Percentiles rank a stretch among this genome's conserved stretches.
phyloP scores from a whole-genome alignment of 208 protist genomes.

The Leishmania major region DNA sequence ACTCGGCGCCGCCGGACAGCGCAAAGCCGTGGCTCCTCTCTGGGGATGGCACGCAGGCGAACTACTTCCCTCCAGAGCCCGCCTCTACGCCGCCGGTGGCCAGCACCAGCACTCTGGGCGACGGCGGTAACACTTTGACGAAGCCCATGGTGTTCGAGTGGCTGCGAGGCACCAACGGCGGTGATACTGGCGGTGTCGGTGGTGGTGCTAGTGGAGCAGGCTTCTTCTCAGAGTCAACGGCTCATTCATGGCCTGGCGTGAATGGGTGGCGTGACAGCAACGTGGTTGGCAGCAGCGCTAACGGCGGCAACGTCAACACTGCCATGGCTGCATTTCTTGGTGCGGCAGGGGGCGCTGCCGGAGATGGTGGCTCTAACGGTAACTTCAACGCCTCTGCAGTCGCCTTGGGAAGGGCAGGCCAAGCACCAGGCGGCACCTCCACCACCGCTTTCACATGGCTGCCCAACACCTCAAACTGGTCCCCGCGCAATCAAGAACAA shows the following conservation, averaged over 20 bases:
- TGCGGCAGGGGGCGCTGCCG: not conserved
- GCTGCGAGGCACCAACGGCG: conserved; percentile 9
- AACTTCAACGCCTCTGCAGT: not conserved
- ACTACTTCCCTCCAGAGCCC: conserved; percentile 1
- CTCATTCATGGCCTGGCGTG: conserved; percentile 16
- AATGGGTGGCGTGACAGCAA: conserved; percentile 19
- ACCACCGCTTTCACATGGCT: conserved; percentile 16
- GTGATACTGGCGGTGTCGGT: not conserved
- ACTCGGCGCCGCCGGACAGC: conserved; percentile 4
- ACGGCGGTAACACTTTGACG: not conserved
- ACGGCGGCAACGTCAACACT: not conserved
- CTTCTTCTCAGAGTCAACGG: conserved; percentile 1
- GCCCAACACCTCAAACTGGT: conserved; percentile 24
- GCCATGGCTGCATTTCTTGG: conserved; percentile 9
- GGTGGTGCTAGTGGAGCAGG: not conserved
- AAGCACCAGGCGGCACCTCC: not conserved
- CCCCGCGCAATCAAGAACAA: conserved; percentile 14
- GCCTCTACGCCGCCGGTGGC: not conserved
- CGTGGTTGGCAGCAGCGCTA: not conserved
- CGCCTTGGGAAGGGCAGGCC: not conserved
- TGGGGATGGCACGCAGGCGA: conserved; percentile 7
- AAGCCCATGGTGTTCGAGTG: conserved; percentile 20
- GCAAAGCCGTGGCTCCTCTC: conserved; percentile 26
- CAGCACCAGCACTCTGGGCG: not conserved
- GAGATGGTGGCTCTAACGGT: not conserved